Base-by-base conservation (phyloP, 2,329 filamentous ascomycete genomes). In the Penicillium frequentans region DNA sequence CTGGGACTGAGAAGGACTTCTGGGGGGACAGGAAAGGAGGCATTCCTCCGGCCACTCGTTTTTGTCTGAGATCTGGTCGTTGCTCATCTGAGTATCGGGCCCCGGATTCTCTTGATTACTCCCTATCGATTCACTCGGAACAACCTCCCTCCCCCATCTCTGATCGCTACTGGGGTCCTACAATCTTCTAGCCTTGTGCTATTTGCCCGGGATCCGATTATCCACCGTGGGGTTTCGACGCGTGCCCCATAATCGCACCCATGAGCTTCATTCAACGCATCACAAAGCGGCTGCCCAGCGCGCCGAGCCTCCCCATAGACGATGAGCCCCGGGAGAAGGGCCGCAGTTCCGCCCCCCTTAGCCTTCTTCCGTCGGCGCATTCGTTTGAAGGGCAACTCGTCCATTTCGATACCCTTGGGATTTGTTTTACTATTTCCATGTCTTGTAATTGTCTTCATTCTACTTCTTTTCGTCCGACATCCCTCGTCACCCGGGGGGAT, bases 401-500 rank as follows among this genome's bases (percentile, higher is more conserved):
- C 89, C 70, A 86, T 97, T 74, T 96, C 93, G 51, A 88, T 98
- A 72, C 95, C 95, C 26, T 81, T 99, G 52, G 93, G 93, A 65
- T 87, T 97, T 71, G 91, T 98, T 67, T 84, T 99, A 64, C 81
- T 98, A 66, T 98, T 98, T 73, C 95, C 95, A 64, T 86, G 90
- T 73, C 88, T 97, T 73, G 90, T 97, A 69, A 85, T 98, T 78
- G 84, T 96, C 69, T 84, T 97, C 74, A 96, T 98, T 75, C 80
- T 98, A 63, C 81, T 96, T 68, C 84, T 99, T 59, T 92, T 98
- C 73, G 85, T 96, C 70, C 87, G 89, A 71, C 92, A 97, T 79
- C 91, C 93, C 57, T 89, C 88, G 72, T 91, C 90, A 33, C 85
- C 90, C 11, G 91, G 89, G 54, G 86, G 88, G 60, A 90, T 96